phyloP scores from a whole-genome alignment of 2,329 filamentous ascomycete species.

The Xylariaceae sp. region DNA sequence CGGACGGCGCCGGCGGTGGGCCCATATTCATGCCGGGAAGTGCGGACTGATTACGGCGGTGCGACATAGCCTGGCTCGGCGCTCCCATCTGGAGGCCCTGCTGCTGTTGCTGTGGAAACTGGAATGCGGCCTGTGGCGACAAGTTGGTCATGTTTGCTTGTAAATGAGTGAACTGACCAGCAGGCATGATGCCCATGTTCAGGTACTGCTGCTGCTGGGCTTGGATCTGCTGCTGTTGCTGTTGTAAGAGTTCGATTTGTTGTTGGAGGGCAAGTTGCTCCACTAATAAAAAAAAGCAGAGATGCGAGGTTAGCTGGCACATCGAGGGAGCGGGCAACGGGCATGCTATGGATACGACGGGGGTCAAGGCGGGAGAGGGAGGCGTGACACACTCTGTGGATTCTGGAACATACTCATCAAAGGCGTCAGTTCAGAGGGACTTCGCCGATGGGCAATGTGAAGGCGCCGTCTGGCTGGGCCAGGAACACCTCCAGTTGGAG shows the following conservation, averaged over 20 bases:
- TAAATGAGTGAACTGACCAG: constrained; percentile 67
- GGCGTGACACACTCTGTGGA: constrained; percentile 53
- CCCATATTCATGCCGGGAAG: constrained; percentile 89
- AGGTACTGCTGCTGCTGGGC: constrained; percentile 96
- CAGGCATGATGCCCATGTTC: constrained; percentile 89
- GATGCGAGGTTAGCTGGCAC: constrained; percentile 22
- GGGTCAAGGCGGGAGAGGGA: neutral
- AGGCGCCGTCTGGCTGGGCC: constrained; percentile 83
- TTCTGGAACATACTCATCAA: constrained; percentile 86
- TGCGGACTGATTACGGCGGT: constrained; percentile 97
- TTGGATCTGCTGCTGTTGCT: constrained; percentile 96
- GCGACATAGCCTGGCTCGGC: constrained; percentile 72
- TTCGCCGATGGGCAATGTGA: constrained; percentile 95
- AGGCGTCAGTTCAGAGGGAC: constrained; percentile 93
- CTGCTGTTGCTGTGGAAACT: constrained; percentile 73
- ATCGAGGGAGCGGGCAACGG: too few species aligned
- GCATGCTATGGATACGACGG: neutral
- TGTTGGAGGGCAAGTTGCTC: constrained; percentile 97
- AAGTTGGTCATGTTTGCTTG: constrained; percentile 76
- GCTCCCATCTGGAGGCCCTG: constrained; percentile 70
- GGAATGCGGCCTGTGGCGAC: constrained; percentile 75
- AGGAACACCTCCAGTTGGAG: constrained; percentile 49
- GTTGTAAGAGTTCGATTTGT: constrained; percentile 94
- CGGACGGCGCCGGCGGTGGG: constrained; percentile 83
- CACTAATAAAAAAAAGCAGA: constrained; percentile 51